Conservation (phyloP, 768 basidiomycete genomes). For the Kwoniella botswanensis region DNA sequence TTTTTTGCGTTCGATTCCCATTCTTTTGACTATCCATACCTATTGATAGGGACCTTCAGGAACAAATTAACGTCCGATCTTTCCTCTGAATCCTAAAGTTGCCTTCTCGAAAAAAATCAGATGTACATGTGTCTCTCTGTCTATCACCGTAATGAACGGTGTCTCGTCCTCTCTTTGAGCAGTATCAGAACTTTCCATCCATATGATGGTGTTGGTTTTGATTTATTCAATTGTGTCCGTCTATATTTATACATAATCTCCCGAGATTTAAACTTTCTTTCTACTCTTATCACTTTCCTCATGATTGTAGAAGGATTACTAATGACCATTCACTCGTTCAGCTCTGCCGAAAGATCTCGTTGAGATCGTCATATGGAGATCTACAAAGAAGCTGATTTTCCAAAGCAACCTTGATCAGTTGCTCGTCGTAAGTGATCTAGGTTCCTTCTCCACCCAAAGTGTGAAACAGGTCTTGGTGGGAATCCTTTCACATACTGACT, state of each 20-base stretch:
- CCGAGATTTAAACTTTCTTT: too few species aligned
- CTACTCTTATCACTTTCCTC: too few species aligned
- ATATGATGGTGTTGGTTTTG: neutral
- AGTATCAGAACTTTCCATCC: neutral
- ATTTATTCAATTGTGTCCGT: too few species aligned
- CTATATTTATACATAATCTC: too few species aligned
- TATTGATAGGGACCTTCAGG: neutral
- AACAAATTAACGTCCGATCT: neutral
- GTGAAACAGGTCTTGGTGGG: neutral
- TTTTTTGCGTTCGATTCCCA: neutral
- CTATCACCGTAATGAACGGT: neutral
- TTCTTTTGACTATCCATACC: neutral
- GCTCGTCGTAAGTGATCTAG: neutral
- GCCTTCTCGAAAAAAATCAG: neutral
- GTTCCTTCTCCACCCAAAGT: neutral
- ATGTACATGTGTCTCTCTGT: neutral
- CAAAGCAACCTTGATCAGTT: neutral
- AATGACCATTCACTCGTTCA: too few species aligned
- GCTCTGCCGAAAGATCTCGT: too few species aligned
- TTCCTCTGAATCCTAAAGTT: neutral
- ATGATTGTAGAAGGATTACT: too few species aligned
- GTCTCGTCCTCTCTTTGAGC: neutral
- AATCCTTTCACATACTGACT: neutral
- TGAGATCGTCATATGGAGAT: too few species aligned
- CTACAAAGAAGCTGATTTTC: too few species aligned